phyloP scores from a whole-genome alignment of 2,329 filamentous ascomycete genomes.

The Colletotrichum phormii region DNA sequence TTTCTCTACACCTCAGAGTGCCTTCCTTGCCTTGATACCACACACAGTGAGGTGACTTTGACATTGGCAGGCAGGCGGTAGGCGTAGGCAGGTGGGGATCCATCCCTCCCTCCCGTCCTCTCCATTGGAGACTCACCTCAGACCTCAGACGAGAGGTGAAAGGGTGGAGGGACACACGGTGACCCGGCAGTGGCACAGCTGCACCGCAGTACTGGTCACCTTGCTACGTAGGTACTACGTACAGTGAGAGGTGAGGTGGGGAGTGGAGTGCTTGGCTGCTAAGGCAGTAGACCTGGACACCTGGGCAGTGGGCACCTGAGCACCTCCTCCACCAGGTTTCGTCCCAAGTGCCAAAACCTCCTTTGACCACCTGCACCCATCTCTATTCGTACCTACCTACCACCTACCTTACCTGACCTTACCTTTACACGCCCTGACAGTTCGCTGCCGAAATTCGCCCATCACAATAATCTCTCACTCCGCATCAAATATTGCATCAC shows the following conservation, averaged over 20 bases:
- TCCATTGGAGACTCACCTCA: too few species aligned
- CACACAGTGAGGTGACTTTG: too few species aligned
- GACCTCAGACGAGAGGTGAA: background rate
- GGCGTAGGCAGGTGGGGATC: too few species aligned
- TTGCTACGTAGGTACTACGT: background rate
- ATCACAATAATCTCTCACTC: conserved; percentile 23
- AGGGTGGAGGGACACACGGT: background rate
- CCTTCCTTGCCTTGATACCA: background rate
- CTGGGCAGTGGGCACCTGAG: conserved; percentile 13
- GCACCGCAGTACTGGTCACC: background rate
- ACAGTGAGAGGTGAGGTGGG: background rate
- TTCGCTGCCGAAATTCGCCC: conserved; percentile 25
- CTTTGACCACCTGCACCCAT: conserved; percentile 31
- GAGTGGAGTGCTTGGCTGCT: background rate
- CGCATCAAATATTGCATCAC: conserved; percentile 23
- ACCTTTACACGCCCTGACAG: conserved; percentile 27
- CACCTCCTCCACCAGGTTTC: conserved; percentile 34
- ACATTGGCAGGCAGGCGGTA: too few species aligned
- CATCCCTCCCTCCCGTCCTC: too few species aligned
- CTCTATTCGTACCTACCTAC: background rate
- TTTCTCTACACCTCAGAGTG: too few species aligned
- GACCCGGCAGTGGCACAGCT: conserved; percentile 3
- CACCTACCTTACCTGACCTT: background rate
- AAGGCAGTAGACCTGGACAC: background rate
- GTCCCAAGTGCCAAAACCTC: conserved; percentile 36